Conservation (phyloP, 192 early-diverging fungal genomes). For the Rhizophagus sp. region DNA sequence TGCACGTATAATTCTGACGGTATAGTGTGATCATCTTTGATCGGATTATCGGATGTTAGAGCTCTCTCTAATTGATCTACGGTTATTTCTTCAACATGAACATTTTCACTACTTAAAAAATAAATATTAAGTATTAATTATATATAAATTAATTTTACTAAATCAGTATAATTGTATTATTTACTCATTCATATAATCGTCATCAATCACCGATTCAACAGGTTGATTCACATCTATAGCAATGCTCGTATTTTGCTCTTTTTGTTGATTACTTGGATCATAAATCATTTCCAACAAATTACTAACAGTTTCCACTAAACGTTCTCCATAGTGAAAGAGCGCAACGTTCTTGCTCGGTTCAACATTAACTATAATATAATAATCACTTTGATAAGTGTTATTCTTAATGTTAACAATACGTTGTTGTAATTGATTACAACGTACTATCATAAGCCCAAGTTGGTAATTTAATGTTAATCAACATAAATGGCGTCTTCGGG, state of each 20-base stretch:
- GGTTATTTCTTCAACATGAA: not conserved
- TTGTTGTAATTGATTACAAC: not conserved
- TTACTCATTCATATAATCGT: not conserved
- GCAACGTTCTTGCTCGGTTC: constrained; percentile 40
- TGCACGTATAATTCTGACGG: not conserved
- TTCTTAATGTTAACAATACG: not conserved
- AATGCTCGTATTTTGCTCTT: not conserved
- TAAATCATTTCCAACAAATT: constrained; percentile 29
- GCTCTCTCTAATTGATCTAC: not conserved
- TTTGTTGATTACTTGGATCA: not conserved
- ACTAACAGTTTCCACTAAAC: constrained; percentile 27
- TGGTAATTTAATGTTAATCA: constrained; percentile 24
- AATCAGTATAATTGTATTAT: not conserved
- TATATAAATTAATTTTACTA: not conserved
- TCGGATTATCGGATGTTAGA: not conserved
- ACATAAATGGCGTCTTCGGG: constrained; percentile 24
- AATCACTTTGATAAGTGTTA: not conserved
- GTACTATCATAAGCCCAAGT: constrained; percentile 26
- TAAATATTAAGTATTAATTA: not conserved
- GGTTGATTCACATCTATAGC: not conserved
- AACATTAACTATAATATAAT: constrained; percentile 35
- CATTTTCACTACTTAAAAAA: not conserved
- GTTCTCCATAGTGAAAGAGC: constrained; percentile 34
- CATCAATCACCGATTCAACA: not conserved
- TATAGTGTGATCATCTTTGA: not conserved